Percentiles rank a stretch among this genome's conserved stretches.
Evolutionary conservation across 768 basidiomycete species (phyloP).

Genomic region (Mycena metata): DNA sequence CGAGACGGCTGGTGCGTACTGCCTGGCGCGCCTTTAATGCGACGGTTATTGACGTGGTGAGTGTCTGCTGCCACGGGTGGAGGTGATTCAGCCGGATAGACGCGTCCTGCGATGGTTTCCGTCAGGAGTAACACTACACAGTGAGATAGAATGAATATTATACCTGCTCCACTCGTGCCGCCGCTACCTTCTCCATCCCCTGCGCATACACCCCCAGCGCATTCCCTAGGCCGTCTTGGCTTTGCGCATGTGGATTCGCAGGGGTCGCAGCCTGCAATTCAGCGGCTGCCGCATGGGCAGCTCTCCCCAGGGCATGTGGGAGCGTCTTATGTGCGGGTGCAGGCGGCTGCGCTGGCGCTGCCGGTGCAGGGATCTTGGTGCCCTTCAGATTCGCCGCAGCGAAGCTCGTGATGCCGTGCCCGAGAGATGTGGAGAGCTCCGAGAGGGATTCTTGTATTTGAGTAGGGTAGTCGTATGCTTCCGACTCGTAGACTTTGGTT

Average conservation of each 20-base stretch:
- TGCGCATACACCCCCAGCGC: conserved; percentile 82
- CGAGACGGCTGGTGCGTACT: conserved; percentile 82
- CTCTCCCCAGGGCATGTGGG: conserved; percentile 91
- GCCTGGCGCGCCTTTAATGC: conserved; percentile 95
- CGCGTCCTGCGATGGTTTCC: conserved; percentile 58
- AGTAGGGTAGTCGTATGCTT: conserved; percentile 94
- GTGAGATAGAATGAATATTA: not conserved
- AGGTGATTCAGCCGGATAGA: conserved; percentile 77
- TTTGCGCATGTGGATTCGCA: conserved; percentile 46
- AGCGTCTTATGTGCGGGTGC: conserved; percentile 93
- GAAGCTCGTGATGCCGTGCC: conserved; percentile 82
- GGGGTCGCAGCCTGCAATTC: conserved; percentile 58
- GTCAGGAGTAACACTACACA: not conserved
- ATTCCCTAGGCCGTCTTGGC: conserved; percentile 76
- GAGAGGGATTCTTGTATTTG: conserved; percentile 84
- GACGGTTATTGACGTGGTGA: conserved; percentile 85
- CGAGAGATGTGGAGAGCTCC: conserved; percentile 80
- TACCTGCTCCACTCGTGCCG: conserved; percentile 79
- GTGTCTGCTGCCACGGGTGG: conserved; percentile 89
- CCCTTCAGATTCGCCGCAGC: conserved; percentile 93
- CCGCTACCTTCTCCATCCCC: conserved; percentile 86
- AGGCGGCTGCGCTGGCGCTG: conserved; percentile 66
- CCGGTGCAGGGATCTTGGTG: conserved; percentile 80
- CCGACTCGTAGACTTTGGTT: conserved; percentile 89
- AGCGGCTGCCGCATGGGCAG: conserved; percentile 72